Conservation (phyloP, 768 basidiomycete species). For the Tylopilus intermedius region DNA sequence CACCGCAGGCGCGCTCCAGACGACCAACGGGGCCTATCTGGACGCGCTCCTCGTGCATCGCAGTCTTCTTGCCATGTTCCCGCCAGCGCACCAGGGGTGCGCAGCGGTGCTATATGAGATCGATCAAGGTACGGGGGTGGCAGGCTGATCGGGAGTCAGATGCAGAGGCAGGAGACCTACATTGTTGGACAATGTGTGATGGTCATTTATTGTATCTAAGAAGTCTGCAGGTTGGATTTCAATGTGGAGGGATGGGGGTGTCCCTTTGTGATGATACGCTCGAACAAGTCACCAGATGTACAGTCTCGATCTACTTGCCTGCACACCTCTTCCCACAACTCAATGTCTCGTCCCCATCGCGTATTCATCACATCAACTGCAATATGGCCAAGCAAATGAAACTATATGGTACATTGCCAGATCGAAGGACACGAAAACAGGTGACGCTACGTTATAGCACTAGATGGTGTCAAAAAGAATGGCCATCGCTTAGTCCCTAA, state of each 20-base stretch:
- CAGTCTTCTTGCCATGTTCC: conserved; percentile 58
- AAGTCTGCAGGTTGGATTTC: conserved; percentile 11
- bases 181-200: conserved; percentile 36
- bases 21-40: conserved; percentile 71
- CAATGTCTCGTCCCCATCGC: no score
- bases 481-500: background rate
- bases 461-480: background rate
- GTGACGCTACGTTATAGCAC: conserved; percentile 1
- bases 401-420: conserved; percentile 13
- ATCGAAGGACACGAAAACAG: conserved; percentile 5
- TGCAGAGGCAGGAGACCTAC: conserved; percentile 64
- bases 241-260: background rate
- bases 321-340: no score
- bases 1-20: conserved; percentile 34
- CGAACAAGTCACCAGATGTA: no score
- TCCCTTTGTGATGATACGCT: background rate
- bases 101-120: conserved; percentile 61
- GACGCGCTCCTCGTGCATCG: conserved; percentile 77
- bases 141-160: conserved; percentile 68
- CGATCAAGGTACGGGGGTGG: conserved; percentile 61
- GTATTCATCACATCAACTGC: no score
- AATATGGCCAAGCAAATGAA: no score
- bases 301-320: no score
- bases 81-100: conserved; percentile 60
- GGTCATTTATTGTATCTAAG: background rate